Conservation (phyloP, 2,329 filamentous ascomycete genomes). For the Aspergillus quadricinctus region DNA sequence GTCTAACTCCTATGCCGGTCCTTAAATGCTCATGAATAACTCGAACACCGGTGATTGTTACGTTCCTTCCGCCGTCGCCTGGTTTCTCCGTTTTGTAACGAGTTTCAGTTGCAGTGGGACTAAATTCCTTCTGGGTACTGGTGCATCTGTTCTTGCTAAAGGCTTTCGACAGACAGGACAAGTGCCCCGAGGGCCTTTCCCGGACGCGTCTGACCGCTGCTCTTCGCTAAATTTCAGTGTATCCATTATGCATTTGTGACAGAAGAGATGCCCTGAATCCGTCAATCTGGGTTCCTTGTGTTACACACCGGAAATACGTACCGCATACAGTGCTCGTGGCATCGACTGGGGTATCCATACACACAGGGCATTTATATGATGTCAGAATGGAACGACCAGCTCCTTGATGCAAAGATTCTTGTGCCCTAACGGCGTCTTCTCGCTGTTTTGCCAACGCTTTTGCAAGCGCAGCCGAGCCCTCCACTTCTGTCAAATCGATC, state of each 20-base stretch:
- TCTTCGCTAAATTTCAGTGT: conserved; percentile 55
- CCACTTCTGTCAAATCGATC: conserved; percentile 48
- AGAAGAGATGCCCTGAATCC: conserved; percentile 55
- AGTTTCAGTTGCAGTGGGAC: conserved; percentile 38
- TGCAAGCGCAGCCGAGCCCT: conserved; percentile 38
- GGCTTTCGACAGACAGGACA: conserved; percentile 45
- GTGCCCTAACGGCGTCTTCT: conserved; percentile 48
- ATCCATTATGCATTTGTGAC: conserved; percentile 59
- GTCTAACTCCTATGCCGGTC: background rate
- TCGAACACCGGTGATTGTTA: background rate
- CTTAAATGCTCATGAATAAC: background rate
- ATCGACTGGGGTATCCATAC: conserved; percentile 58
- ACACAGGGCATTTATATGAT: conserved; percentile 57
- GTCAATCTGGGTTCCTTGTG: conserved; percentile 4
- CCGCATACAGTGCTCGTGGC: conserved; percentile 58
- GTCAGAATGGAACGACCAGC: conserved; percentile 38
- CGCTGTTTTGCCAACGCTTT: conserved; percentile 50
- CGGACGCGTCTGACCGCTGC: conserved; percentile 33
- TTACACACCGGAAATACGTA: conserved; percentile 30
- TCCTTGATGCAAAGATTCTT: conserved; percentile 31
- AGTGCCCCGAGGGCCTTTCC: conserved; percentile 33
- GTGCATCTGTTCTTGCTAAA: conserved; percentile 33
- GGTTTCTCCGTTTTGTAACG: conserved; percentile 23
- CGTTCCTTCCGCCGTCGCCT: background rate
- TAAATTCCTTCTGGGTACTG: conserved; percentile 33